Base-by-base conservation (phyloP, 78 protist species). In the Speleostelium caveatum region DNA sequence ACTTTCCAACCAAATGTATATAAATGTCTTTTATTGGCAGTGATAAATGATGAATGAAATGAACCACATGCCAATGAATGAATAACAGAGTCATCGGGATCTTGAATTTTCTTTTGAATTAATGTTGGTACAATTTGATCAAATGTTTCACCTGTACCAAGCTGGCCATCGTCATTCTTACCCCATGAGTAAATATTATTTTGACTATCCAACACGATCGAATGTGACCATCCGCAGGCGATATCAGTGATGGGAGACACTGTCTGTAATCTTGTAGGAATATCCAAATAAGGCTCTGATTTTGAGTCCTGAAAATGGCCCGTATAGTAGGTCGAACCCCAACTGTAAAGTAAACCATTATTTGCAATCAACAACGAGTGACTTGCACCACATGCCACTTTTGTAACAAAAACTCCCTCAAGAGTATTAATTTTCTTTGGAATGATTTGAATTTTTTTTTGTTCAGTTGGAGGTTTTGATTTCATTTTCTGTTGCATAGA, bases 1-100 rank as follows among this genome's bases (percentile, higher is more conserved):
- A 83, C n/a, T 17, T 59, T 49, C 72, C 58, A 61, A 42, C 91
- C 91, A 73, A 73, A 83, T 2, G 53, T 24, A 69, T 67, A 83
- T 10, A 83, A 51, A 7, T 69, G 39, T 59, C 63, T 45, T 17
- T 24, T 42, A 17, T 65, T 33, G 3, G 51, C 30, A 0, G 91
- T 69, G 2, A 83, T 41, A 36, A 45, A 73, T 33, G n/a, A 33
- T 12, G 79, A 45, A 26, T 53, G 24, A 12, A 60, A 83, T 4
- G 63, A 60, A 32, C 91, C 91, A 42, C 91, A 83, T 16, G 73
- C 21, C 1, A 83, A 69, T 51, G 33, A 38, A 21, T 33, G 28
- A 0, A 83, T 69, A n/a, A n/a, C n/a, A 2, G 49, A 16, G 19
- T 83, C 79, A 24, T 55, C 41, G 35, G 12, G 66, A 22, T 42